Base-by-base conservation (phyloP, 805 yeast genomes). In the Kodamaea fukazawae region DNA sequence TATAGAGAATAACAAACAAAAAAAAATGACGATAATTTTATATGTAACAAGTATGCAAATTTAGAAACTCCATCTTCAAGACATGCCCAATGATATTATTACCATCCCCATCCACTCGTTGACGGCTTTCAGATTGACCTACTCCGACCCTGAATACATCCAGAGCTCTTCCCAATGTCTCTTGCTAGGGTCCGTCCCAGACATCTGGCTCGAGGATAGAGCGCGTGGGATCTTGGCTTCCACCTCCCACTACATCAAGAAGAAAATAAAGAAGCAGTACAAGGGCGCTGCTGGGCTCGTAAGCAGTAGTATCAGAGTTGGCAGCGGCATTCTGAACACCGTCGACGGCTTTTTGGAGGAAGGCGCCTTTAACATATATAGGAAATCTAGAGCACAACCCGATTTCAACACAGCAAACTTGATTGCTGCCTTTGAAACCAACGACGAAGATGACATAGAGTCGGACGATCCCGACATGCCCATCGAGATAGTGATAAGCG, bases 131-230 rank as follows among this genome's bases (percentile, higher is more conserved):
- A 65, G 85, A 30, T 60, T 85, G 17, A 58, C 70, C 11, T 81
- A 79, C 54, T 69, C 76, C n/a, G 62, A 70, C 7, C 63, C 82
- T 0, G 37, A 50, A 3, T 74, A 76, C 40, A 54, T 85, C 5
- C 63, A 78, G 16, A 61, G 65, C n/a, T 60, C 65, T 8, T 70
- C 86, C 1, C 64, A 65, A 34, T 64, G 71, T 1, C 57, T 75
- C 0, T 60, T 82, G 7, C 47, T 85, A 4, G 91, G 91, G 0
- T 65, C 71, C 0, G 55, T 81, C 2, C 91, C 90, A 0, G 57
- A 60, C 16, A 54, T 72, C 9, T 84, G 87, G 88, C 52, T 64
- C 12, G 46, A 59, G 13, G 72, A 73, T 32, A 60, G 60, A 11
- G 55, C 48, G 15, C 50, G 50, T n/a, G 52, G 55, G 6, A 16